A percentile compares a stretch with the other conserved stretches of the same genome.
Conservation (phyloP, 768 basidiomycete genomes). For the Sarcodon sp. region DNA sequence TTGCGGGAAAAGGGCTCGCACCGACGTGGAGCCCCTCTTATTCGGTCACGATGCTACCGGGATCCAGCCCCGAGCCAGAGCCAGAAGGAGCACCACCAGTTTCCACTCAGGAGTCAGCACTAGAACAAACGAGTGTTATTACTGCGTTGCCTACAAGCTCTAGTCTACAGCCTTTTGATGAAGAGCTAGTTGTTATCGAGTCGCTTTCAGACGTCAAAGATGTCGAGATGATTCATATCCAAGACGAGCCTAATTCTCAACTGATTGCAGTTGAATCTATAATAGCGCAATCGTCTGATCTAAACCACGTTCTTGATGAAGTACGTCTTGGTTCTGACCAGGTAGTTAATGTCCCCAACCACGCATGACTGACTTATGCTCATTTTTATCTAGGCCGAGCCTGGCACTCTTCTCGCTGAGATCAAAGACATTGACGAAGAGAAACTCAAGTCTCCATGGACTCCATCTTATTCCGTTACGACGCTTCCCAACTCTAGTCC, state of each 20-base stretch:
- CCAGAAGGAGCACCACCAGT: not conserved
- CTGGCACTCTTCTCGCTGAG: not conserved
- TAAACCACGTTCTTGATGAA: not conserved
- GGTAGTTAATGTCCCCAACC: not conserved
- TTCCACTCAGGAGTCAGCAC: too few species aligned
- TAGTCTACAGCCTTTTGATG: too few species aligned
- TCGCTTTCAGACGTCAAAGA: too few species aligned
- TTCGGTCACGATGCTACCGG: constrained; percentile 2
- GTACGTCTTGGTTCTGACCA: not conserved
- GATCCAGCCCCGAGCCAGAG: constrained; percentile 9
- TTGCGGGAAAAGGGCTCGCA: not conserved
- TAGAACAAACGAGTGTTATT: too few species aligned
- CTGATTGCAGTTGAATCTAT: constrained; percentile 1
- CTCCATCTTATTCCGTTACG: constrained; percentile 20
- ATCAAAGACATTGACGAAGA: not conserved
- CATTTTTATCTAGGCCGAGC: not conserved
- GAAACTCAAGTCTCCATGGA: constrained; percentile 17
- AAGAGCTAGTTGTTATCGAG: too few species aligned
- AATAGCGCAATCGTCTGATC: not conserved
- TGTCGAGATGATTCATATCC: not conserved
- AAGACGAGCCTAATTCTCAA: not conserved
- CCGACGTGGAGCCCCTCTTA: constrained; percentile 2
- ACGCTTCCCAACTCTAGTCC: constrained; percentile 6
- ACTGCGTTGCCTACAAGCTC: too few species aligned
- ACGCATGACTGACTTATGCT: not conserved